Evolutionary conservation across 768 basidiomycete species (phyloP), one percentile per base, ranked within the genome.

Genomic region (Pleurotus ostreatus): DNA sequence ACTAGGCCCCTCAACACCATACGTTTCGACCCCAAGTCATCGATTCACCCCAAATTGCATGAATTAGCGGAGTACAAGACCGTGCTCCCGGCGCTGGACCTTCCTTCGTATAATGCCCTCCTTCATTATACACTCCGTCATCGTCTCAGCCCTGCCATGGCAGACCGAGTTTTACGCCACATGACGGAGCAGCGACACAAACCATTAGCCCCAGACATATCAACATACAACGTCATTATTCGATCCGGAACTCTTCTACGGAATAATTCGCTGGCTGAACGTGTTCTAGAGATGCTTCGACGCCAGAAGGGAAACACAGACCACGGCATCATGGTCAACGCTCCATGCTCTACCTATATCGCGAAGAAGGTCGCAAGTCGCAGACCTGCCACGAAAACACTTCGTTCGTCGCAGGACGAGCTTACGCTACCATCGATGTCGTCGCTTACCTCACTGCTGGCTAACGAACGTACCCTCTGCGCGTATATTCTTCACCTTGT

Each of bases 41-140:
- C 34, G 59, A 63, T 20, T 25, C 45, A 26, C 40, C 59, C 57
- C n/a, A 46, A 61, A 11, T 26, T 41, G 41, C 18, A 56, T 41
- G n/a, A 34, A 41, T 52, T 39, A 47, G 60, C 46, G 11, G 57
- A 63, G 8, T 8, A 34, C 40, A 38, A 5, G 41, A 44, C 37
- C 46, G 56, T 61, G 49, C 64, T 70, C 39, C 76, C 71, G 16
- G 65, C 67, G 0, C 63, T 83, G 5, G 70, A 74, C 41, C 57
- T 74, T 8, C 65, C 69, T 18, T 70, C 77, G 1, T 87, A 84
- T 67, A 87, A 89, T 64, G 63, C 81, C 0, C 77, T 92, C 23
- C 61, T 92, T 3, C 77, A 86, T 58, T 91, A 89, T 65, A 72
- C 84, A 3, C 74, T 92, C 37, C 79, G 80, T 6, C 78, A 87